Conservation (phyloP, 2,329 filamentous ascomycete genomes). For the Cladobotryum mycophilum region DNA sequence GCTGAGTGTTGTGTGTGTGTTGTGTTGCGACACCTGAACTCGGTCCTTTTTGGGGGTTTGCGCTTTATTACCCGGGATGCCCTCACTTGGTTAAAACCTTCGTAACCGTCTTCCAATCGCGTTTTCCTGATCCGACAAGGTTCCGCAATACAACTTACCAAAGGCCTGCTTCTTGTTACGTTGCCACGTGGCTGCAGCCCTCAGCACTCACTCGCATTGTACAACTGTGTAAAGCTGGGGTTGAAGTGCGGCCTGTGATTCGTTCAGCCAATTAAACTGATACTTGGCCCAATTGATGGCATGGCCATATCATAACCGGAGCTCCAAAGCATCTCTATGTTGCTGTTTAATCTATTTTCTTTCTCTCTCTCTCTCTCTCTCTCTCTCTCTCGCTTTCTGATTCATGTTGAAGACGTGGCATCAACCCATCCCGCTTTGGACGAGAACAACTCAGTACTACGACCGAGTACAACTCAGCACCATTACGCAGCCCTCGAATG, state of each 20-base stretch:
- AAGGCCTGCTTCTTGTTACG: slow-evolving; percentile 7
- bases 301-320: too few relatives aligned
- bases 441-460: too few relatives aligned
- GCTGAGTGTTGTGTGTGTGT: not conserved
- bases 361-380: too few relatives aligned
- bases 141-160: slow-evolving; percentile 1
- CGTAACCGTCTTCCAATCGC: slow-evolving; percentile 4
- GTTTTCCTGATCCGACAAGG: slow-evolving; percentile 4
- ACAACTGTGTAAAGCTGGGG: slow-evolving; percentile 5
- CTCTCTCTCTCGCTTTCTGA: too few relatives aligned
- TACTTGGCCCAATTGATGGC: too few relatives aligned
- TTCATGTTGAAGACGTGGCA: too few relatives aligned
- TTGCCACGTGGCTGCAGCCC: slow-evolving; percentile 10
- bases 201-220: slow-evolving; percentile 1
- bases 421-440: too few relatives aligned
- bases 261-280: not conserved
- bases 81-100: not conserved
- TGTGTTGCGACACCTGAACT: too few relatives aligned
- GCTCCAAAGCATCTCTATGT: too few relatives aligned
- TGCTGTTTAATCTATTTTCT: too few relatives aligned
- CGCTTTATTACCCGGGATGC: slow-evolving; percentile 7
- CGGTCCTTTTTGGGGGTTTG: slow-evolving; percentile 1
- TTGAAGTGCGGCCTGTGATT: slow-evolving; percentile 5
- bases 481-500: too few relatives aligned
- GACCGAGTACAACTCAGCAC: too few relatives aligned